Evolutionary conservation across 495 filamentous ascomycete genomes (phyloP).

Genomic region (Podospora sp.): DNA sequence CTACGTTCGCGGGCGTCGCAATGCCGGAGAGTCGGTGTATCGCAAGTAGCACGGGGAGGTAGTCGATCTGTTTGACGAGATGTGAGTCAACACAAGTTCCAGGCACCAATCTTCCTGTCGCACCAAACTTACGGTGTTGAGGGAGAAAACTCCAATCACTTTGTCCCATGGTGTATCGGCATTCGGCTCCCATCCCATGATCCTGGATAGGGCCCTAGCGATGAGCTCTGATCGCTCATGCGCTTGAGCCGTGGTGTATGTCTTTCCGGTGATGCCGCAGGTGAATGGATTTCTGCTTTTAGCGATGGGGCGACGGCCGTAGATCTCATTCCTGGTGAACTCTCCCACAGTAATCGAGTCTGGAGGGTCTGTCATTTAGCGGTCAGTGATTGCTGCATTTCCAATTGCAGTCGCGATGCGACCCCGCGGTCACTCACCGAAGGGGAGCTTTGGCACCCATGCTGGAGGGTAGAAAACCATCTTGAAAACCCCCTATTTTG

Average conservation of each 20-base stretch:
- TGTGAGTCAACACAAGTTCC: background rate
- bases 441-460: slow-evolving; percentile 68
- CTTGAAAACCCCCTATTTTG: slow-evolving; percentile 21
- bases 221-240: slow-evolving; percentile 68
- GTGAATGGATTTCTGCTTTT: slow-evolving; percentile 75
- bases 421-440: slow-evolving; percentile 39
- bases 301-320: slow-evolving; percentile 67
- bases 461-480: slow-evolving; percentile 82
- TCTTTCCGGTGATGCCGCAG: slow-evolving; percentile 74
- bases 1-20: slow-evolving; percentile 78
- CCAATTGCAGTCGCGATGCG: too few species aligned
- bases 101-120: background rate
- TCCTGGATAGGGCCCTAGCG: slow-evolving; percentile 70
- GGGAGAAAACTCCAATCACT: slow-evolving; percentile 71
- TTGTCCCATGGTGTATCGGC: slow-evolving; percentile 85
- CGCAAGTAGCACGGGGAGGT: slow-evolving; percentile 72
- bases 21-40: slow-evolving; percentile 77
- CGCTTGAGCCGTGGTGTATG: slow-evolving; percentile 67
- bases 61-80: slow-evolving; percentile 67
- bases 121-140: slow-evolving; percentile 75
- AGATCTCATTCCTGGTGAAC: slow-evolving; percentile 75
- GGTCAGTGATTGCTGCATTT: background rate
- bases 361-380: slow-evolving; percentile 54
- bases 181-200: slow-evolving; percentile 75
- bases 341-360: slow-evolving; percentile 77